These are phyloP conservation scores for Serendipita indica DNA, from an alignment of 768 basidiomycete species.

Conservation along the genomic window DNA sequence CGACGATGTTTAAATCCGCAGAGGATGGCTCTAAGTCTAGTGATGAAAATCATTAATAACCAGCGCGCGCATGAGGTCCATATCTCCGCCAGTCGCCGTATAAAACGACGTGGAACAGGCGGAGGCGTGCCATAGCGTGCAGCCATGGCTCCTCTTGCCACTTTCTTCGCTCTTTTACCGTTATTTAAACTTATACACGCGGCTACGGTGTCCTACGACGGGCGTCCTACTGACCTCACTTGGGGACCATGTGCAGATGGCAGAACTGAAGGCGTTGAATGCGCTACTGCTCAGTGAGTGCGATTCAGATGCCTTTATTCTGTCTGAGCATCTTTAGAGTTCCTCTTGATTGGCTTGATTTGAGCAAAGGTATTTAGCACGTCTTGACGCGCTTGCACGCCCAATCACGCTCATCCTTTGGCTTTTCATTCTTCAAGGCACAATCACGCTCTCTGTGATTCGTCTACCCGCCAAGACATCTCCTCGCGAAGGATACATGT, in stretches of 20 bases:
- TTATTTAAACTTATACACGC: background rate
- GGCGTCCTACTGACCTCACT: background rate
- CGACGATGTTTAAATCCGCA: too few species aligned
- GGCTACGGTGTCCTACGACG: background rate
- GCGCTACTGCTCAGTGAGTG: background rate
- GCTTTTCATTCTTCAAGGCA: background rate
- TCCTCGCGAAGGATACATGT: background rate
- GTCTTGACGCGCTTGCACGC: background rate
- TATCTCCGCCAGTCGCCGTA: too few species aligned
- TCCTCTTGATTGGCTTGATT: background rate
- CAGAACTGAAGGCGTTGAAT: background rate
- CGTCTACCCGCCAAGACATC: background rate
- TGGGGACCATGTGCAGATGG: background rate
- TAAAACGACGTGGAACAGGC: too few species aligned
- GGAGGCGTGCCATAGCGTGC: too few species aligned
- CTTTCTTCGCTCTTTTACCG: background rate
- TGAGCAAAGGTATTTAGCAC: background rate
- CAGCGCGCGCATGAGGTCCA: too few species aligned
- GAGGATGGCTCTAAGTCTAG: too few species aligned
- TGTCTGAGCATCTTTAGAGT: background rate
- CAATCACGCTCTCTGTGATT: background rate
- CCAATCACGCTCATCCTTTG: background rate
- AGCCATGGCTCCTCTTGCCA: too few species aligned
- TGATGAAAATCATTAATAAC: too few species aligned
- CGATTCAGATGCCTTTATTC: background rate